Conservation (phyloP, 2,329 filamentous ascomycete species). For the Diaporthe helianthi region DNA sequence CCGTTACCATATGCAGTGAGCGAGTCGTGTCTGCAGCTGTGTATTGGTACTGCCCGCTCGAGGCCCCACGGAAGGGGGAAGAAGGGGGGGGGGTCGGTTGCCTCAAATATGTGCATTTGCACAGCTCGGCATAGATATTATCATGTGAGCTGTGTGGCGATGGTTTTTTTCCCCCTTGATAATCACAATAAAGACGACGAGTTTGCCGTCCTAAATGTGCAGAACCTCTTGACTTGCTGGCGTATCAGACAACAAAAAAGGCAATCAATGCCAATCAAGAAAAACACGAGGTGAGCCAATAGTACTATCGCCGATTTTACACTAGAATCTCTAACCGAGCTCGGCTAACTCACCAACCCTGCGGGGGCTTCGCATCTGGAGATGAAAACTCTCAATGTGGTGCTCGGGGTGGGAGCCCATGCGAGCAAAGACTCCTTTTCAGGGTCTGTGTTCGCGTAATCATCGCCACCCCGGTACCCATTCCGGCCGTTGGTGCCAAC, state of each 20-base stretch:
- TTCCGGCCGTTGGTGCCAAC: neutral
- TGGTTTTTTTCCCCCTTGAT: slow-evolving; percentile 15
- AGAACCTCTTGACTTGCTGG: neutral
- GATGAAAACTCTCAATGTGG: neutral
- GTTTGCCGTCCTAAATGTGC: neutral
- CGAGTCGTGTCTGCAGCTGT: slow-evolving; percentile 6
- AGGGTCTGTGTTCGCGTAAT: neutral
- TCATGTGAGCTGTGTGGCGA: neutral
- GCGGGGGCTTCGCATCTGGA: slow-evolving; percentile 4
- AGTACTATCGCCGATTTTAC: neutral
- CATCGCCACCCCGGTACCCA: neutral
- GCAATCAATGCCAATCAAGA: too few relatives aligned
- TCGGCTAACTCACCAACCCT: neutral
- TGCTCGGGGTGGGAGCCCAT: neutral
- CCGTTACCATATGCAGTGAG: slow-evolving; percentile 6
- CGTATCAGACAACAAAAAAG: neutral
- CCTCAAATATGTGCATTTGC: neutral
- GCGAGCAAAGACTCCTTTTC: neutral
- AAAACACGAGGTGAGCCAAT: neutral
- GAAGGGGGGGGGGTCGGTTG: too few relatives aligned
- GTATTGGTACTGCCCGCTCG: too few relatives aligned
- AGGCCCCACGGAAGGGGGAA: slow-evolving; percentile 8
- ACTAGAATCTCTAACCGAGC: neutral
- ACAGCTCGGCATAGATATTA: slow-evolving; percentile 14
- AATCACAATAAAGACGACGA: neutral